phyloP scores from a whole-genome alignment of 176 grass and related monocot genomes.

The Chloris gayana region DNA sequence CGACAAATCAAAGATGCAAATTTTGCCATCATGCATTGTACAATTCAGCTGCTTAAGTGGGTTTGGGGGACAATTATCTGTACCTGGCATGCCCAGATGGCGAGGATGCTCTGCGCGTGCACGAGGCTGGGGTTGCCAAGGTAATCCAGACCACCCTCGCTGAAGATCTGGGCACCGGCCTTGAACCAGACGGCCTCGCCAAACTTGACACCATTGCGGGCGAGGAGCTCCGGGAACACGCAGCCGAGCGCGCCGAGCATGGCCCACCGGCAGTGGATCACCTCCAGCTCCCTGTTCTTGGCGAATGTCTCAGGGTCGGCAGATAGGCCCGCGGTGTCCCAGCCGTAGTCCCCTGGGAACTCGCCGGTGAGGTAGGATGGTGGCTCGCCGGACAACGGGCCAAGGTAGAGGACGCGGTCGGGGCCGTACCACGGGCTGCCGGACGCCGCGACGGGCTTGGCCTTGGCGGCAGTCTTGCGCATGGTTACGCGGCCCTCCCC shows the following conservation, averaged over 20 bases:
- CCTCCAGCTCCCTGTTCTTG: constrained; percentile 63
- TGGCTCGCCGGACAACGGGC: constrained; percentile 43
- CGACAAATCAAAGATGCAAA: not conserved
- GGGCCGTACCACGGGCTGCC: constrained; percentile 43
- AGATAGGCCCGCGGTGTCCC: constrained; percentile 49
- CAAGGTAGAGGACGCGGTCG: constrained; percentile 53
- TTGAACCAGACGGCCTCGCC: constrained; percentile 73
- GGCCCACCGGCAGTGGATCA: constrained; percentile 61
- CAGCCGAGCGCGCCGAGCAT: constrained; percentile 66
- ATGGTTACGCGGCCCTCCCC: constrained; percentile 52
- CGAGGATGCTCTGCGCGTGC: constrained; percentile 70
- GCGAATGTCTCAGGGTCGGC: constrained; percentile 61
- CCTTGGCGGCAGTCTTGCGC: constrained; percentile 41
- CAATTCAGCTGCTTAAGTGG: not conserved
- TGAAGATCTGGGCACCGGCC: constrained; percentile 58
- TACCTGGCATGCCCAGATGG: constrained; percentile 63
- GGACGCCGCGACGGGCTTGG: constrained; percentile 19
- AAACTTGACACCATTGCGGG: constrained; percentile 58
- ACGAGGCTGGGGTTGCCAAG: constrained; percentile 67
- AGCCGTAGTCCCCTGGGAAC: constrained; percentile 59
- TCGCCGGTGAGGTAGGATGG: constrained; percentile 57
- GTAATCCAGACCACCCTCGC: constrained; percentile 64
- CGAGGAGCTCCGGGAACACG: constrained; percentile 61
- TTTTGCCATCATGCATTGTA: not conserved
- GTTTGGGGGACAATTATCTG: too few relatives aligned